Conservation (phyloP, 2,329 filamentous ascomycete genomes). For the Fusarium sp. region DNA sequence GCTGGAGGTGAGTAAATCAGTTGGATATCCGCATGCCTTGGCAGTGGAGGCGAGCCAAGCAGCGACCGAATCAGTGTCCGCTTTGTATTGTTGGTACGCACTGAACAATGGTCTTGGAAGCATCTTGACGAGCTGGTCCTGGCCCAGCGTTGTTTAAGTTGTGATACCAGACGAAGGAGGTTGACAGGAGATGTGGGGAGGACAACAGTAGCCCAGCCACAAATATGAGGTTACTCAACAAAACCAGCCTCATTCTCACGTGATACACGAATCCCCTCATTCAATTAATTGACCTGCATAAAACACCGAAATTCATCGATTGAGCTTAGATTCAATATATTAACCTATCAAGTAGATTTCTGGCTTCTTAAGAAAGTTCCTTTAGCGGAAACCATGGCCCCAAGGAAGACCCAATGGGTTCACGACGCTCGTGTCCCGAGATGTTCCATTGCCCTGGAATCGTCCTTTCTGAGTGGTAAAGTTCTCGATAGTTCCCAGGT, state of each 20-base stretch:
- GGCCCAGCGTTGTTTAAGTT: neutral
- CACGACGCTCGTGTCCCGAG: neutral
- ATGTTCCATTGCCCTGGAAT: conserved; percentile 28
- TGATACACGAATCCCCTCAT: neutral
- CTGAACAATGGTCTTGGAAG: conserved; percentile 45
- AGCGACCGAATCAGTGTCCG: conserved; percentile 58
- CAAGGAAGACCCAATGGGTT: conserved; percentile 18
- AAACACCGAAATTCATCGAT: too few species aligned
- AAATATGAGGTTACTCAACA: too few species aligned
- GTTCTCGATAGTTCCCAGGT: conserved; percentile 36
- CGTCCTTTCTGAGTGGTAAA: conserved; percentile 46
- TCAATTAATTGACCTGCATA: neutral
- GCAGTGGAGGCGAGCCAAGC: conserved; percentile 61
- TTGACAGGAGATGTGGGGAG: too few species aligned
- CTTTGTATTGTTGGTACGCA: conserved; percentile 58
- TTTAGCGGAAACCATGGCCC: neutral
- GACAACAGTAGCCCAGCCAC: too few species aligned
- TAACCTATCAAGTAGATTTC: neutral
- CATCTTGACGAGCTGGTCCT: conserved; percentile 22
- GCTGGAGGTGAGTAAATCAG: conserved; percentile 33
- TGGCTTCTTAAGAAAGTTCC: neutral
- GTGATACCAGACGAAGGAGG: too few species aligned
- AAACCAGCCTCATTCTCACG: neutral
- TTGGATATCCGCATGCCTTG: conserved; percentile 52
- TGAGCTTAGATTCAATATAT: too few species aligned